Base-by-base conservation (phyloP, 768 basidiomycete genomes). In the Tulasnella sp. region DNA sequence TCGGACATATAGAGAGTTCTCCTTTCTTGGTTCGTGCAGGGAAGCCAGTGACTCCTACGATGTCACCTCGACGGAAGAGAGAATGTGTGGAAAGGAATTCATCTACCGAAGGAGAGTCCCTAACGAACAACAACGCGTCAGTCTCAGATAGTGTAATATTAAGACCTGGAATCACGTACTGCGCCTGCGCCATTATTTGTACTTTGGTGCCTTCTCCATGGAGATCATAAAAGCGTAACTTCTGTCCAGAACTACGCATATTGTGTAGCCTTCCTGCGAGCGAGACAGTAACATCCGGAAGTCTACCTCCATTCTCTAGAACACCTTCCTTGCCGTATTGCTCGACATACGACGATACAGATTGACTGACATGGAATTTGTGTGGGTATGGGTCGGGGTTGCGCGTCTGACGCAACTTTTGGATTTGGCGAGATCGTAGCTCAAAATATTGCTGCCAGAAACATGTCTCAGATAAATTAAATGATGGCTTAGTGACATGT, bases 321-420 rank as follows among this genome's bases (percentile, higher is more conserved):
- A 76, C 73, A 46, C 82, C 85, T 44, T 87, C 83, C 6, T 59
- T 20, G 24, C 85, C 83, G 60, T 87, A 98, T 48, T 74, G 66
- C 4, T 72, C 64, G 64, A 98, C 75, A 68, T 81, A 99, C 4
- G 68, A 62, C 2, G 78, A 68, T 61, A 99, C 71, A 6, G 87
- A 88, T 55, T 67, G 71, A 51, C 81, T 71, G 19, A 96, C 92
- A 58, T 93, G 66, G 70, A 99, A 99, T 78, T 99, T 99, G 81
- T 99, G 95, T 5, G 95, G 95, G 70, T 98, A 99, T 2, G 95
- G 95, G 64, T 92, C 85, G 2, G 92, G 93, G 5, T 75, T 66
- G 64, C 83, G 83, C 25, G 85, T 83, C 62, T 81, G 73, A 66
- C 87, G 83, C 56, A 99, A 77, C 58, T 79, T 77, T 56, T 79